These are phyloP conservation scores for Begonia peltatifolia DNA, from an alignment of 306 rosid species.

Conservation along the genomic window DNA sequence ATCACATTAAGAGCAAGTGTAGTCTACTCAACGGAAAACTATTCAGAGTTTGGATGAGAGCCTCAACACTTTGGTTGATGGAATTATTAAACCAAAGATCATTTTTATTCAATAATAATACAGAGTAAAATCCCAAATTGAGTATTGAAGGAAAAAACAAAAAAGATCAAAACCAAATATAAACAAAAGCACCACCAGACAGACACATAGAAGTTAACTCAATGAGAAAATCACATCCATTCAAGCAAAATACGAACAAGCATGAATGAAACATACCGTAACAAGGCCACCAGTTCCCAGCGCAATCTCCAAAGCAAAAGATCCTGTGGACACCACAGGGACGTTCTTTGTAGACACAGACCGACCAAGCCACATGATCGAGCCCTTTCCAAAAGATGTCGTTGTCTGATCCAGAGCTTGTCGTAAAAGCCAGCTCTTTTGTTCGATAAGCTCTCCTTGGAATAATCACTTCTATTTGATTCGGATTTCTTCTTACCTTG, in stretches of 20 bases:
- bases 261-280: slow-evolving; percentile 33
- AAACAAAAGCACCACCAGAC: too few species aligned
- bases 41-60: too few species aligned
- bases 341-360: slow-evolving; percentile 27
- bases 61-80: too few species aligned
- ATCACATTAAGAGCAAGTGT: too few species aligned
- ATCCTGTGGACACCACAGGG: slow-evolving; percentile 78
- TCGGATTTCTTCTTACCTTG: slow-evolving; percentile 51
- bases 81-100: too few species aligned
- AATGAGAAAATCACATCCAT: too few species aligned
- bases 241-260: neutral
- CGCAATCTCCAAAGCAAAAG: slow-evolving; percentile 57
- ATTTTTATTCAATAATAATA: too few species aligned
- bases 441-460: slow-evolving; percentile 56
- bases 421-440: slow-evolving; percentile 59
- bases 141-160: too few species aligned
- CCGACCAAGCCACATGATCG: slow-evolving; percentile 92
- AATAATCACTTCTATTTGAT: slow-evolving; percentile 56
- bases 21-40: too few species aligned
- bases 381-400: slow-evolving; percentile 71
- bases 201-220: too few species aligned
- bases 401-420: slow-evolving; percentile 89
- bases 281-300: slow-evolving; percentile 83
- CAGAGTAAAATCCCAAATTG: too few species aligned
- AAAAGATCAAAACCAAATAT: too few species aligned